These are phyloP conservation scores for Populus davidiana DNA, from an alignment of 345 rosid species.

Conservation along the genomic window DNA sequence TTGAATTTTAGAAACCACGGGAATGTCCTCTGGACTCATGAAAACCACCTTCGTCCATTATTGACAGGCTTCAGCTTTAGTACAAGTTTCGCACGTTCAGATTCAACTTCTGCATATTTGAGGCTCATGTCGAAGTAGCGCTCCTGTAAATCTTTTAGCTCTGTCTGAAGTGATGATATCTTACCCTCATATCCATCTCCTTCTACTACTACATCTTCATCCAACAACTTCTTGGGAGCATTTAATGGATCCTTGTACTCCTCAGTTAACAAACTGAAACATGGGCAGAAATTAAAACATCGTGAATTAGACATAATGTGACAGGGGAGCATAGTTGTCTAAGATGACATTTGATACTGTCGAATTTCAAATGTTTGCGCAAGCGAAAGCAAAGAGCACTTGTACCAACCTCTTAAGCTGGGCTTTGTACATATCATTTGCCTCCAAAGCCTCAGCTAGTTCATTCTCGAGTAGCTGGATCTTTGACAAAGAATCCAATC, in stretches of 20 bases:
- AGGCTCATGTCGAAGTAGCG: constrained; percentile 58
- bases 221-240: constrained; percentile 7
- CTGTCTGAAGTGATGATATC: constrained; percentile 29
- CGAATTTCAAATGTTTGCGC: not conserved
- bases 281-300: not conserved
- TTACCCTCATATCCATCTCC: constrained; percentile 1
- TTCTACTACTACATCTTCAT: constrained; percentile 14
- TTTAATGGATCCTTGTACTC: constrained; percentile 9
- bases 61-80: constrained; percentile 43
- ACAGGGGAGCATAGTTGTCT: not conserved
- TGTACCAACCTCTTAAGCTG: constrained; percentile 51
- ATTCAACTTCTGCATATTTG: constrained; percentile 57
- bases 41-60: constrained; percentile 29
- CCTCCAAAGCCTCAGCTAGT: constrained; percentile 53
- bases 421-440: constrained; percentile 50
- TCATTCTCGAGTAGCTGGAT: constrained; percentile 46
- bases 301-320: not conserved
- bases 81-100: constrained; percentile 39
- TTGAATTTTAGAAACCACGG: not conserved
- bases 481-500: constrained; percentile 34
- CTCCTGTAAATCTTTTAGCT: constrained; percentile 47
- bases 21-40: not conserved
- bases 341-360: not conserved
- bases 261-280: constrained; percentile 30
- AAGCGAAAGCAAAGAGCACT: not conserved